These are phyloP conservation scores for Chlamydomonas urium DNA, from an alignment of 139 green algal genomes.

Conservation along the genomic window DNA sequence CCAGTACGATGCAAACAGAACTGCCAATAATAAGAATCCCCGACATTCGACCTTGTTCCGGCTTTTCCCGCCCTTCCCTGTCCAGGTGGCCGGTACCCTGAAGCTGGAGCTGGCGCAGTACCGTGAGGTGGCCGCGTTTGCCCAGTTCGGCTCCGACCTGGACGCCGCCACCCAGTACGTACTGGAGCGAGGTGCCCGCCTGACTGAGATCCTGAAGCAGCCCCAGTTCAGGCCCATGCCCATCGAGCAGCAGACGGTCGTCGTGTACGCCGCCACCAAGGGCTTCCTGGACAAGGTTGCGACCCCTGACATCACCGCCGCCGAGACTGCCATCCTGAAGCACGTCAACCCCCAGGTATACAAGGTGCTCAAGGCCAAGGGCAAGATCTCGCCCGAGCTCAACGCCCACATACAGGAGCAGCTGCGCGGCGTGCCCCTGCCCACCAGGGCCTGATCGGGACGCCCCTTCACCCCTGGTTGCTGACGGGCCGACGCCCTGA, in stretches of 20 bases:
- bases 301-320: conserved; percentile 23
- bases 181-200: conserved; percentile 76
- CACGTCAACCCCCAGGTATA: conserved; percentile 47
- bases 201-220: conserved; percentile 92
- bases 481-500: no score
- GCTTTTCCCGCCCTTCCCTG: no score
- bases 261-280: conserved; percentile 76
- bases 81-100: conserved; percentile 57
- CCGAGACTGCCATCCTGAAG: conserved; percentile 54
- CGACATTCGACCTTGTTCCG: conserved; percentile 20
- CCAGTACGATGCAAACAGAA: conserved; percentile 87
- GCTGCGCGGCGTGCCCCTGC: conserved; percentile 40
- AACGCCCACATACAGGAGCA: conserved; percentile 44
- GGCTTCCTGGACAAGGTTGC: conserved; percentile 79
- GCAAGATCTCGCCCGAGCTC: conserved; percentile 59
- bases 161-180: conserved; percentile 85
- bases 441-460: conserved; percentile 16
- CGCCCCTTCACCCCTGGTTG: no score
- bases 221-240: conserved; percentile 80
- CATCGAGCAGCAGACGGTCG: conserved; percentile 72
- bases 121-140: conserved; percentile 83
- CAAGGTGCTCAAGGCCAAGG: conserved; percentile 47
- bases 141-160: conserved; percentile 88
- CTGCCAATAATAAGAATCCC: no score
- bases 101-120: conserved; percentile 88